A percentile compares a stretch with the other conserved stretches of the same genome.
Evolutionary conservation across 345 rosid species (phyloP).

Genomic region (Arabis hirsuta): DNA sequence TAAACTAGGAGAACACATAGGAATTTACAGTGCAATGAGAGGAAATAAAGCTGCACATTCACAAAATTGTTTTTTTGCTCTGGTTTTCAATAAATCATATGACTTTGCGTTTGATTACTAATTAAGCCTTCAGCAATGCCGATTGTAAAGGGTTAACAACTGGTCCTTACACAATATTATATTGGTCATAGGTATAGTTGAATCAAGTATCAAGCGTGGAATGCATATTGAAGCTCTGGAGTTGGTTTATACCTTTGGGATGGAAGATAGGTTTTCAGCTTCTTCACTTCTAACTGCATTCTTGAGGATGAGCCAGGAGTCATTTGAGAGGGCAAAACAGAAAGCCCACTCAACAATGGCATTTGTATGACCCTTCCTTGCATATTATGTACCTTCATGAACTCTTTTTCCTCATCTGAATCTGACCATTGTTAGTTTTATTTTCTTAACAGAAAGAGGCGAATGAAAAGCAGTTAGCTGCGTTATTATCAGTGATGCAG

Average conservation of each 20-base stretch:
- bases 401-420: conserved; percentile 7
- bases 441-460: conserved; percentile 56
- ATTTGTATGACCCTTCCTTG: conserved; percentile 46
- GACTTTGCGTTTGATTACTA: conserved; percentile 1
- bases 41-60: not conserved
- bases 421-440: conserved; percentile 16
- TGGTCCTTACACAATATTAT: conserved; percentile 13
- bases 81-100: not conserved
- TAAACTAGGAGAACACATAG: conserved; percentile 10
- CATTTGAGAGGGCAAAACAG: conserved; percentile 49
- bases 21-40: not conserved
- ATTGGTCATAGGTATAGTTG: conserved; percentile 56
- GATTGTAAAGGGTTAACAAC: not conserved
- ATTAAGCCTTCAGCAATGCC: not conserved
- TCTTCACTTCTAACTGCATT: conserved; percentile 53
- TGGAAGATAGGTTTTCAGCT: conserved; percentile 66
- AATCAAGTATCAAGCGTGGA: conserved; percentile 55
- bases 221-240: conserved; percentile 69
- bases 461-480: conserved; percentile 52
- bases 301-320: conserved; percentile 56
- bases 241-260: conserved; percentile 55
- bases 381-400: conserved; percentile 15
- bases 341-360: conserved; percentile 45
- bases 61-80: not conserved
- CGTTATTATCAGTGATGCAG: conserved; percentile 53